Percentiles rank a stretch among this genome's conserved stretches.
phyloP scores from a whole-genome alignment of 345 rosid species.

The Citrus inodora region DNA sequence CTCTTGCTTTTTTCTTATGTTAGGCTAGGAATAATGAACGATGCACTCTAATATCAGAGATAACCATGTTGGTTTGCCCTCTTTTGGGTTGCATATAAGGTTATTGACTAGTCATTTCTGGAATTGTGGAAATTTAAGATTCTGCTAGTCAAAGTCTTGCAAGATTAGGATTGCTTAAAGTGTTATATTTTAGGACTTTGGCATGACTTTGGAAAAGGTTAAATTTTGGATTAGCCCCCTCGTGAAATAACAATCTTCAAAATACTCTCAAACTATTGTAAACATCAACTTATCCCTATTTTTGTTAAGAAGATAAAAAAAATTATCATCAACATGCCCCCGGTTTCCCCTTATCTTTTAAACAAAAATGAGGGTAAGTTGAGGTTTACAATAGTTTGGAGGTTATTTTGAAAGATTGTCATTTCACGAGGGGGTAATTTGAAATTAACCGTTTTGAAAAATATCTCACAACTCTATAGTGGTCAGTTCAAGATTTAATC shows the following conservation, averaged over 20 bases:
- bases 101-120: not conserved
- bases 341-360: too few relatives aligned
- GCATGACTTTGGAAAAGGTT: not conserved
- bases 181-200: not conserved
- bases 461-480: not conserved
- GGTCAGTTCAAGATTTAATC: conserved; percentile 5
- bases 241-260: too few relatives aligned
- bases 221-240: too few relatives aligned
- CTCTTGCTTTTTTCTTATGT: conserved; percentile 7
- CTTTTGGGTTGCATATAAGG: not conserved
- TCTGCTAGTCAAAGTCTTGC: not conserved
- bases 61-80: not conserved
- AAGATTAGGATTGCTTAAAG: not conserved
- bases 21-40: not conserved
- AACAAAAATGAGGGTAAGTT: too few relatives aligned
- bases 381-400: too few relatives aligned
- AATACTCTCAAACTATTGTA: too few relatives aligned
- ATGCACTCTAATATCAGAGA: not conserved
- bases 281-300: too few relatives aligned
- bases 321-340: too few relatives aligned
- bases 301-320: too few relatives aligned
- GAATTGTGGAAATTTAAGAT: not conserved
- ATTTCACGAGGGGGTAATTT: too few relatives aligned
- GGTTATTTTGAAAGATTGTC: too few relatives aligned
- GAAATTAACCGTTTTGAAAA: not conserved